phyloP scores from a whole-genome alignment of 108 stramenopile genomes.

The Chaetoceros tenuissimus region DNA sequence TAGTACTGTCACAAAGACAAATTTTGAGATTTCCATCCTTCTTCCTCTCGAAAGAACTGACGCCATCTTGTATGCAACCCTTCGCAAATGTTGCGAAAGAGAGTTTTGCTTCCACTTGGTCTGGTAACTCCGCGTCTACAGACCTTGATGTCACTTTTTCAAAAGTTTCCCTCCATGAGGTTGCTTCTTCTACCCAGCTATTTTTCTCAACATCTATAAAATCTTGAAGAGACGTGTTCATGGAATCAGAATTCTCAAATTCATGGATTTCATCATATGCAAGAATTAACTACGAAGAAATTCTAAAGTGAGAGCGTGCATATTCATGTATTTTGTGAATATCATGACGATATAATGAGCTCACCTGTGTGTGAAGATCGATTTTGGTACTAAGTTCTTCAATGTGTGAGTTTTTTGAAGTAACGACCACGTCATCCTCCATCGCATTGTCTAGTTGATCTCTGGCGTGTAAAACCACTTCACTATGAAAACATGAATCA shows the following conservation, averaged over 20 bases:
- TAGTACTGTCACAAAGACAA: slow-evolving; percentile 52
- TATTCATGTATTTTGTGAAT: no score
- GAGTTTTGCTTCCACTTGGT: slow-evolving; percentile 14
- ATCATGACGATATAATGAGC: slow-evolving; percentile 7
- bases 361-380: slow-evolving; percentile 41
- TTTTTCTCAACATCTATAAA: slow-evolving; percentile 10
- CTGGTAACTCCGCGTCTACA: slow-evolving; percentile 3
- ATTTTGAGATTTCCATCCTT: slow-evolving; percentile 18
- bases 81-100: slow-evolving; percentile 29
- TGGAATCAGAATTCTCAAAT: slow-evolving; percentile 31
- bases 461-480: slow-evolving; percentile 46
- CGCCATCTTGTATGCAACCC: slow-evolving; percentile 9
- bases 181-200: slow-evolving; percentile 32
- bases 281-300: slow-evolving; percentile 13
- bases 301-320: not conserved
- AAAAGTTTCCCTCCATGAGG: slow-evolving; percentile 32
- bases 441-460: slow-evolving; percentile 44
- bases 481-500: slow-evolving; percentile 55
- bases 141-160: slow-evolving; percentile 12
- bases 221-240: slow-evolving; percentile 3
- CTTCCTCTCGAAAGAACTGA: slow-evolving; percentile 5
- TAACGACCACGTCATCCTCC: slow-evolving; percentile 11
- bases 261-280: slow-evolving; percentile 58
- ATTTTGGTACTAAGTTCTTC: slow-evolving; percentile 47
- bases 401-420: slow-evolving; percentile 28